Evolutionary conservation across 2,329 filamentous ascomycete genomes (phyloP).

Genomic region (Fusarium xylarioides): DNA sequence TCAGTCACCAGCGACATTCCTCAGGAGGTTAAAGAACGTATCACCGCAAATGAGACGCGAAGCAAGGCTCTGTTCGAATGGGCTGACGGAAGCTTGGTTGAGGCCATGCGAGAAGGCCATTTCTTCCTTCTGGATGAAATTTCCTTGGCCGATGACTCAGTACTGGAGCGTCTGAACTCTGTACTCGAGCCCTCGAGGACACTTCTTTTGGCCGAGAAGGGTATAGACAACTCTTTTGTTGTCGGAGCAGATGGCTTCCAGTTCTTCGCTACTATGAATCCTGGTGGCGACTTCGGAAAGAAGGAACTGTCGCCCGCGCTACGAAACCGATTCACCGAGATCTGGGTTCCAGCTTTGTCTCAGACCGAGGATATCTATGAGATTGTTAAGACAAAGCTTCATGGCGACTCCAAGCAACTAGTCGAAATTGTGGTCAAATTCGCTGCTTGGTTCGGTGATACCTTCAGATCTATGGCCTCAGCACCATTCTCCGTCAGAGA

Average conservation of each 20-base stretch:
- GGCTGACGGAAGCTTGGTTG: conserved; percentile 91
- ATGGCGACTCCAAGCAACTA: conserved; percentile 61
- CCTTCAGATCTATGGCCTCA: conserved; percentile 78
- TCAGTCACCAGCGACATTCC: conserved; percentile 61
- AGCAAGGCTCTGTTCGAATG: conserved; percentile 93
- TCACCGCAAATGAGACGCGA: conserved; percentile 63
- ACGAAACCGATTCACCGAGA: conserved; percentile 96
- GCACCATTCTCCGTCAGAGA: conserved; percentile 91
- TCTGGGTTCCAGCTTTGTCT: conserved; percentile 93
- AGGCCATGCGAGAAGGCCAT: conserved; percentile 89
- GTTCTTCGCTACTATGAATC: conserved; percentile 99
- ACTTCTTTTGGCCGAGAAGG: conserved; percentile 92
- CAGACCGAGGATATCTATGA: conserved; percentile 86
- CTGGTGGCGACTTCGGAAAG: conserved; percentile 97
- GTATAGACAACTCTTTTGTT: conserved; percentile 82
- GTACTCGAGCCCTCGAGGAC: conserved; percentile 90
- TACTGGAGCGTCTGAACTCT: conserved; percentile 94
- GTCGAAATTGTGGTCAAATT: conserved; percentile 82
- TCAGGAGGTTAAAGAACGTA: conserved; percentile 55
- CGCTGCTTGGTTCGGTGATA: conserved; percentile 89
- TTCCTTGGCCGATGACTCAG: conserved; percentile 95
- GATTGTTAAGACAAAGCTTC: conserved; percentile 83
- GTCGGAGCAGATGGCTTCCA: conserved; percentile 83
- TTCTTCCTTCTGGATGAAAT: conserved; percentile 98
- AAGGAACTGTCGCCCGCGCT: conserved; percentile 95